Conservation (phyloP, 495 filamentous ascomycete genomes). For the Tetracladium setigerum region DNA sequence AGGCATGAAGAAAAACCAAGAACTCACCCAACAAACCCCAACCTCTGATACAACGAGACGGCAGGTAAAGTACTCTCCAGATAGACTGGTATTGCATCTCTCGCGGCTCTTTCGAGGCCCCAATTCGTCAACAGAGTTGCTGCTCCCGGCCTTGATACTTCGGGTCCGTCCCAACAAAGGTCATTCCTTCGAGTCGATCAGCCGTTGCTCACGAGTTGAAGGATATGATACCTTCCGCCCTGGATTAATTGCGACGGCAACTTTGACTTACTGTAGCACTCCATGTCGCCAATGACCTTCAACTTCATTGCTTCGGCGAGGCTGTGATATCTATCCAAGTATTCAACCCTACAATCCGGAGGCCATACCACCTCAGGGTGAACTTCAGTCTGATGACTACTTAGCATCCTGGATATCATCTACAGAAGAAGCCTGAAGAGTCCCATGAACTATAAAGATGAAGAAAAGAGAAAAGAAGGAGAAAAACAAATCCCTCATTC, state of each 20-base stretch:
- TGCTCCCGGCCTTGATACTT: conserved; percentile 35
- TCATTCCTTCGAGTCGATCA: conserved; percentile 26
- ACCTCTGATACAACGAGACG: conserved; percentile 30
- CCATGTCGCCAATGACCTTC: conserved; percentile 20
- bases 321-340: conserved; percentile 26
- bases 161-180: conserved; percentile 33
- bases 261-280: conserved; percentile 26
- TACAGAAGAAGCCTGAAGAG: neutral
- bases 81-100: conserved; percentile 30
- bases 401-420: too few relatives aligned
- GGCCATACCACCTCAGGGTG: conserved; percentile 27
- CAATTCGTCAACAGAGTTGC: conserved; percentile 27
- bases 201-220: neutral
- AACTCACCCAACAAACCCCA: conserved; percentile 27
- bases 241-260: conserved; percentile 15
- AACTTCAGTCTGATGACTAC: neutral
- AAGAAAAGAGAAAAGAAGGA: too few relatives aligned
- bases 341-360: conserved; percentile 22
- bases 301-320: conserved; percentile 25
- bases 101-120: conserved; percentile 29
- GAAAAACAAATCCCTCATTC: too few relatives aligned
- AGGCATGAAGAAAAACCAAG: too few relatives aligned
- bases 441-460: too few relatives aligned
- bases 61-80: conserved; percentile 36
- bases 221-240: conserved; percentile 12